These are phyloP conservation scores for Penicillium samsonianum DNA, from an alignment of 495 filamentous ascomycete species.

Conservation along the genomic window DNA sequence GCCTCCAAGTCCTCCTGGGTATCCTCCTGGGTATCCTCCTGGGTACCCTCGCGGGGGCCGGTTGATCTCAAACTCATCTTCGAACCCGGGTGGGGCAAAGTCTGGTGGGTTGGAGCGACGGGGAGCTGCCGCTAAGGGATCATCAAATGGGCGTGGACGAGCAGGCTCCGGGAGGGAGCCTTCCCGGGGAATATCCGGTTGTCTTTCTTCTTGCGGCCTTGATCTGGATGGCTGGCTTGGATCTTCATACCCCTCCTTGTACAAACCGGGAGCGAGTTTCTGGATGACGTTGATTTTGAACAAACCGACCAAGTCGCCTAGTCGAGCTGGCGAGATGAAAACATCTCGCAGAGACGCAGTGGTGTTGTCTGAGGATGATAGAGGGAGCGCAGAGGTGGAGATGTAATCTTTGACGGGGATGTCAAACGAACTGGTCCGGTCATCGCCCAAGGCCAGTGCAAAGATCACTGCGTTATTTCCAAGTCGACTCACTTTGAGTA, in stretches of 20 bases:
- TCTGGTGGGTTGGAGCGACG: constrained; percentile 70
- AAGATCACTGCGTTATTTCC: constrained; percentile 81
- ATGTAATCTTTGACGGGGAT: constrained; percentile 75
- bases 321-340: constrained; percentile 70
- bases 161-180: constrained; percentile 57
- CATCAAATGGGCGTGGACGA: constrained; percentile 65
- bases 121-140: constrained; percentile 64
- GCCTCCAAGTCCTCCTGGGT: constrained; percentile 46
- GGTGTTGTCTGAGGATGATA: constrained; percentile 42
- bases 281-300: constrained; percentile 80
- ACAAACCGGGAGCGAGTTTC: constrained; percentile 69
- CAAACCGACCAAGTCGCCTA: constrained; percentile 64
- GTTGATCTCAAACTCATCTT: constrained; percentile 88
- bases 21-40: constrained; percentile 44
- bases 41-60: constrained; percentile 59
- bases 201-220: constrained; percentile 36
- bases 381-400: constrained; percentile 59
- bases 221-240: constrained; percentile 29
- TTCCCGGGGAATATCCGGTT: constrained; percentile 53
- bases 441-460: constrained; percentile 75
- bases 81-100: constrained; percentile 85
- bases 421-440: constrained; percentile 78
- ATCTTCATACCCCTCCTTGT: constrained; percentile 77
- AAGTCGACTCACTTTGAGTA: constrained; percentile 79
- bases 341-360: constrained; percentile 57